These are phyloP conservation scores for Pyropia haitanensis DNA, from an alignment of 23 red algal species.

Conservation along the genomic window DNA sequence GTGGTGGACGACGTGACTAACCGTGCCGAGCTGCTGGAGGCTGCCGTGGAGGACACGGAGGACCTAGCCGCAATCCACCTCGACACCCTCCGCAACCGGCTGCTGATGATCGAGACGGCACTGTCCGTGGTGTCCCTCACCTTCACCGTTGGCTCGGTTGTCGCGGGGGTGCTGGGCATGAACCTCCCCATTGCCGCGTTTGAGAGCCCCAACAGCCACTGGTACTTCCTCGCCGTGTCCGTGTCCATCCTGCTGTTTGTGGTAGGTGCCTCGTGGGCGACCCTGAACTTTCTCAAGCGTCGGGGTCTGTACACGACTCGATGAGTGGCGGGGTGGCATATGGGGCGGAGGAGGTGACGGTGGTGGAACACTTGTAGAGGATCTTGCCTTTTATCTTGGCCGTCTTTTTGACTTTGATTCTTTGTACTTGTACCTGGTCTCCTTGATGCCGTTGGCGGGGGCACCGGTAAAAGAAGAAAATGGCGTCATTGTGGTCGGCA, in stretches of 20 bases:
- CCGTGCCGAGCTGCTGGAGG: conserved; percentile 52
- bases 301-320: conserved; percentile 41
- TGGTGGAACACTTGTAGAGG: too few species aligned
- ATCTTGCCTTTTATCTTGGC: too few species aligned
- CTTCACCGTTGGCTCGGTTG: conserved; percentile 31
- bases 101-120: conserved; percentile 45
- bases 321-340: too few species aligned
- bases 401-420: too few species aligned
- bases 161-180: conserved; percentile 80
- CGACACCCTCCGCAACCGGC: conserved; percentile 61
- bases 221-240: conserved; percentile 44
- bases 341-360: too few species aligned
- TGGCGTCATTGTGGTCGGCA: too few species aligned
- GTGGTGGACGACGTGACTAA: conserved; percentile 43
- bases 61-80: conserved; percentile 66
- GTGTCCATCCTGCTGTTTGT: conserved; percentile 32
- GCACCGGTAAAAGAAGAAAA: too few species aligned
- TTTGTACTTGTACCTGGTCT: too few species aligned
- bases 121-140: conserved; percentile 46
- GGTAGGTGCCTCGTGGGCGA: conserved; percentile 16
- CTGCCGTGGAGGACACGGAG: conserved; percentile 71
- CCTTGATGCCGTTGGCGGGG: too few species aligned
- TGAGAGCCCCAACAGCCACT: conserved; percentile 7
- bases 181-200: conserved; percentile 55
- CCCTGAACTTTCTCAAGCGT: conserved; percentile 23